Evolutionary conservation across 192 early-diverging fungal genomes (phyloP).

Genomic region (Diversispora eburnea): DNA sequence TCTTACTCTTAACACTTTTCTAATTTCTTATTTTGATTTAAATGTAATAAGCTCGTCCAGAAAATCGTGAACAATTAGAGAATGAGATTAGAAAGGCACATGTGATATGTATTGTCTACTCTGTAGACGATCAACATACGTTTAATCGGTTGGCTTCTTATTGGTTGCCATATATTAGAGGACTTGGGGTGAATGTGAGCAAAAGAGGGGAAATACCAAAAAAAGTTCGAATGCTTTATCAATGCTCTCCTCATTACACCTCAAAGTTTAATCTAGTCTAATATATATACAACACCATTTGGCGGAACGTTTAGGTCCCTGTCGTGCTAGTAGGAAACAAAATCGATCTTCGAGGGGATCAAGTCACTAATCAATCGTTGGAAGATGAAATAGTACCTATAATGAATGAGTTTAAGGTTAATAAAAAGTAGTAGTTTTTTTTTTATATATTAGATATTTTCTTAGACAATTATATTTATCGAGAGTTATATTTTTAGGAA

Average conservation of each 20-base stretch:
- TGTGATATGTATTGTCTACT: constrained; percentile 97
- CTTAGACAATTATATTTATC: not conserved
- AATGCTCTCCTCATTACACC: not conserved
- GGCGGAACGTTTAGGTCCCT: constrained; percentile 60
- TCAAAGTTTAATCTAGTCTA: not conserved
- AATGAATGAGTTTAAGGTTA: constrained; percentile 98
- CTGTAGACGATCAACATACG: constrained; percentile 78
- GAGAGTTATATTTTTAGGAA: constrained; percentile 55
- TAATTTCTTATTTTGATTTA: not conserved
- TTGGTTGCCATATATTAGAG: constrained; percentile 93
- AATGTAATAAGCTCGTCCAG: constrained; percentile 62
- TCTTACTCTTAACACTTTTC: constrained; percentile 18
- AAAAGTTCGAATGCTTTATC: not conserved
- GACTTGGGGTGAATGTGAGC: constrained; percentile 85
- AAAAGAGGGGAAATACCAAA: not conserved
- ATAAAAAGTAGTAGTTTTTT: not conserved
- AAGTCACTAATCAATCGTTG: constrained; percentile 75
- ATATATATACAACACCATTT: not conserved
- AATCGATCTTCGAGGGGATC: constrained; percentile 82
- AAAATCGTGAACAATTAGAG: constrained; percentile 86
- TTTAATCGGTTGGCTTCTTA: constrained; percentile 80
- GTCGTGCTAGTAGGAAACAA: constrained; percentile 93
- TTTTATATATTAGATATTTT: not conserved
- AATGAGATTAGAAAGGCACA: constrained; percentile 95
- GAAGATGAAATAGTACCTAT: constrained; percentile 96